Conservation (phyloP, 75 land plant species). For the Gnetum montanum region DNA sequence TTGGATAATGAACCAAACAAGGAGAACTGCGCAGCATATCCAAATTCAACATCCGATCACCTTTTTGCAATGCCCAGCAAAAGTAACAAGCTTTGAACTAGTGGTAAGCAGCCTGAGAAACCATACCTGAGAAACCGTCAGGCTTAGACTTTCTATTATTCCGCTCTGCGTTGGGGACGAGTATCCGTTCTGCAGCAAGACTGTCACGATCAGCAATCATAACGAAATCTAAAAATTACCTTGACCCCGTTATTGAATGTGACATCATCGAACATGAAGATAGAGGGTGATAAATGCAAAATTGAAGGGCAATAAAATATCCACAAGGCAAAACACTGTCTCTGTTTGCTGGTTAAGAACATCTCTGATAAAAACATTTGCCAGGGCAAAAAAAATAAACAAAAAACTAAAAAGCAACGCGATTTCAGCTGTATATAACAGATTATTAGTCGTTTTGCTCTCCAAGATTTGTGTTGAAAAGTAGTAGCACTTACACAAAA, state of each 20-base stretch:
- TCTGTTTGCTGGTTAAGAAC: too few species aligned
- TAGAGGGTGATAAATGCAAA: too few species aligned
- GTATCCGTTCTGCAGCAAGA: constrained; percentile 48
- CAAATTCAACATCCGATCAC: not conserved
- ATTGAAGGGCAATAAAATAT: not conserved
- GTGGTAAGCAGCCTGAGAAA: not conserved
- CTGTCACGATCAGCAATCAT: constrained; percentile 2
- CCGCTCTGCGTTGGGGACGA: constrained; percentile 73
- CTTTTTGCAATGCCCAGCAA: not conserved
- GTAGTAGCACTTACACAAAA: constrained; percentile 49
- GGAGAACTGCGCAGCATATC: constrained; percentile 32
- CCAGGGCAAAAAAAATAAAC: not conserved
- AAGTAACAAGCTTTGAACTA: not conserved
- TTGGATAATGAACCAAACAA: constrained; percentile 66
- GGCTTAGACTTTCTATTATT: constrained; percentile 49
- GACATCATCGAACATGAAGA: not conserved
- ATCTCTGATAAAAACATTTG: not conserved
- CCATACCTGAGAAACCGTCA: constrained; percentile 58
- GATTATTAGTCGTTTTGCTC: not conserved
- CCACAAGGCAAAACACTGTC: not conserved
- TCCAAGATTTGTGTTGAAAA: not conserved
- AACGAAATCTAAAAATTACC: not conserved
- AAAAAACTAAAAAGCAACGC: not conserved
- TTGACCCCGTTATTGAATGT: not conserved
- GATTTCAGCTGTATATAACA: not conserved